Conservation (phyloP, 164 flowering plant species). For the Brasenia schreberi region DNA sequence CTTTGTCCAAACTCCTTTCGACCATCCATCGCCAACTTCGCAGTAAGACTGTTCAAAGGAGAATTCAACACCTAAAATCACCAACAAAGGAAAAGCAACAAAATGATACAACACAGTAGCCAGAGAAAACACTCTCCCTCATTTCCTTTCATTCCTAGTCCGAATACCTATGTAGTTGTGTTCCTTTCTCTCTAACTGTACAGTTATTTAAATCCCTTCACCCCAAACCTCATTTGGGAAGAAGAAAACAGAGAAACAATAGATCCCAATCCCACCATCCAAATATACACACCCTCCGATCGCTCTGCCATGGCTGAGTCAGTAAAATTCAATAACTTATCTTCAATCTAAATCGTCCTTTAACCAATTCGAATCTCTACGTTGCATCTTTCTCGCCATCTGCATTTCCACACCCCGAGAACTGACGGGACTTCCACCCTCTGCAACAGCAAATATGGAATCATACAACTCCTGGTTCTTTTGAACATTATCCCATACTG, state of each 20-base stretch:
- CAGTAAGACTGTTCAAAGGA: not conserved
- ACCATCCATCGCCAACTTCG: not conserved
- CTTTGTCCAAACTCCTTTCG: not conserved
- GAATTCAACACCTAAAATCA: not conserved
- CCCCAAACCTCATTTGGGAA: not conserved
- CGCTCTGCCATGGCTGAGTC: not conserved
- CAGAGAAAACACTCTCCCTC: not conserved
- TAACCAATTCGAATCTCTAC: too few species aligned
- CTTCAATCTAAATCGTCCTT: too few species aligned
- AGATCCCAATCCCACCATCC: not conserved
- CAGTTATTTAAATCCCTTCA: not conserved
- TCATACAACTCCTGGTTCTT: not conserved
- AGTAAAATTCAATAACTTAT: not conserved
- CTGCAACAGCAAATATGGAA: not conserved
- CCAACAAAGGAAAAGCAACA: not conserved
- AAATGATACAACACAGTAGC: not conserved
- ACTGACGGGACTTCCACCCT: not conserved
- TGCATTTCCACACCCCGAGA: too few species aligned
- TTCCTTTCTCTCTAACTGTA: not conserved
- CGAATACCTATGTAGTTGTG: not conserved
- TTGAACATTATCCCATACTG: not conserved
- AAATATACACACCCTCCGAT: not conserved
- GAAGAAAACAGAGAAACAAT: not conserved
- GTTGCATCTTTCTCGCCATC: too few species aligned
- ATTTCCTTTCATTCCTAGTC: not conserved